Evolutionary conservation across 1,139 yeast species (phyloP).

Genomic region (Diutina ranongensis): DNA sequence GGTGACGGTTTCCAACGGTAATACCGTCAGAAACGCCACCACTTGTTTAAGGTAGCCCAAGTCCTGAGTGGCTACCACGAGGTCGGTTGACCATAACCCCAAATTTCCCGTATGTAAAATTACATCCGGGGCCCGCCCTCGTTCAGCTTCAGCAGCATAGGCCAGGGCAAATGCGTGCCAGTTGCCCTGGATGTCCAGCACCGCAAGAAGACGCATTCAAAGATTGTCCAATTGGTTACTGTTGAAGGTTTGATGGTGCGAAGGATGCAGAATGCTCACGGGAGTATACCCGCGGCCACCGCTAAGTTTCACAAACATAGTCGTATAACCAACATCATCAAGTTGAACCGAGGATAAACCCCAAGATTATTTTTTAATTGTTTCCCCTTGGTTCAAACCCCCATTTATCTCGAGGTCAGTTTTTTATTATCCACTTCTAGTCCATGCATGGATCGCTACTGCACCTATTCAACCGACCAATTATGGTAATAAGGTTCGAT

Average conservation of each 20-base stretch:
- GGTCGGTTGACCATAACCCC: slow-evolving; percentile 59
- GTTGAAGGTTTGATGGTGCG: background rate
- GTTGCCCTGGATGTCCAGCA: slow-evolving; percentile 23
- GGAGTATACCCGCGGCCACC: background rate
- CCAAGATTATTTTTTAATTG: no score
- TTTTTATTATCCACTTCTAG: no score
- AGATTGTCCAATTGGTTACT: background rate
- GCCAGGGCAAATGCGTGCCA: slow-evolving; percentile 12
- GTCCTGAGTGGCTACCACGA: slow-evolving; percentile 41
- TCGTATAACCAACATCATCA: no score
- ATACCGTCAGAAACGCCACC: slow-evolving; percentile 54
- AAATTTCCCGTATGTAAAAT: slow-evolving; percentile 71
- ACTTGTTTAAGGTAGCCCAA: slow-evolving; percentile 49
- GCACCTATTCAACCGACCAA: background rate
- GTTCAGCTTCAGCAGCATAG: background rate
- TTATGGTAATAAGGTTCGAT: background rate
- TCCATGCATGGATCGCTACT: background rate
- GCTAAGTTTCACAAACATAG: no score
- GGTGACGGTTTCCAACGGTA: slow-evolving; percentile 34
- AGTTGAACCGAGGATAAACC: no score
- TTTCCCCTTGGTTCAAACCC: no score
- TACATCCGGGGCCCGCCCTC: slow-evolving; percentile 12
- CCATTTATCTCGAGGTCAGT: no score
- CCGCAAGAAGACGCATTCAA: slow-evolving; percentile 5
- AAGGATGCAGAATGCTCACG: background rate